A percentile compares a stretch with the other conserved stretches of the same genome.
These are phyloP conservation scores for Jamesozyma spencerorum DNA, from an alignment of 805 yeast genomes.

Conservation along the genomic window DNA sequence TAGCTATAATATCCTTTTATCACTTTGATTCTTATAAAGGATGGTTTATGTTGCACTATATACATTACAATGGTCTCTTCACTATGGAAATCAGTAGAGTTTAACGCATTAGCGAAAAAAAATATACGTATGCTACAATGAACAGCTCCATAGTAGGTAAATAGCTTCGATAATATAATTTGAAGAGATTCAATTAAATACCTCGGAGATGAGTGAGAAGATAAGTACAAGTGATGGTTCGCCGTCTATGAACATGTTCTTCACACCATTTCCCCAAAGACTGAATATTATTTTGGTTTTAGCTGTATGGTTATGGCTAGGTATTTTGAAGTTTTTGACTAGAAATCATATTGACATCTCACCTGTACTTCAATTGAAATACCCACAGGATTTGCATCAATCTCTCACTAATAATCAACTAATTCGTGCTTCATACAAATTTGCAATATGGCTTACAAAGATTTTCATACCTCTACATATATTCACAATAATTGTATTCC, in stretches of 20 bases:
- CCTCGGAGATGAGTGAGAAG: neutral
- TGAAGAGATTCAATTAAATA: too few relatives aligned
- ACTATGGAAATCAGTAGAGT: too few relatives aligned
- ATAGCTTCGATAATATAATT: too few relatives aligned
- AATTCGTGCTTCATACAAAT: slow-evolving; percentile 28
- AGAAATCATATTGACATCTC: slow-evolving; percentile 37
- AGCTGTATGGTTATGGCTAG: slow-evolving; percentile 48
- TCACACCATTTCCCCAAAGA: slow-evolving; percentile 41
- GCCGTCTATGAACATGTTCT: neutral
- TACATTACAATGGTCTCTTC: too few relatives aligned
- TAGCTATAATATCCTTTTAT: neutral
- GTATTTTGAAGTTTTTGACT: slow-evolving; percentile 35
- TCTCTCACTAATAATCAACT: slow-evolving; percentile 33
- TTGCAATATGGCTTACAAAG: slow-evolving; percentile 13
- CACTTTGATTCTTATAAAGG: too few relatives aligned
- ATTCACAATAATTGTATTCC: slow-evolving; percentile 6
- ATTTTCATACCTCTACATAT: slow-evolving; percentile 20
- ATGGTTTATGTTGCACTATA: too few relatives aligned
- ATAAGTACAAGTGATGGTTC: neutral
- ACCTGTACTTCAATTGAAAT: slow-evolving; percentile 15
- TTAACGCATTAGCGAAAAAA: too few relatives aligned
- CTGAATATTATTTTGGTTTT: slow-evolving; percentile 40
- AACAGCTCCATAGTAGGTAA: too few relatives aligned
- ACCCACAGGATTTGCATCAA: slow-evolving; percentile 16
- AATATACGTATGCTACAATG: too few relatives aligned